Conservation (phyloP, 148 eudicot genomes). For the Heliamphora exappendiculata region DNA sequence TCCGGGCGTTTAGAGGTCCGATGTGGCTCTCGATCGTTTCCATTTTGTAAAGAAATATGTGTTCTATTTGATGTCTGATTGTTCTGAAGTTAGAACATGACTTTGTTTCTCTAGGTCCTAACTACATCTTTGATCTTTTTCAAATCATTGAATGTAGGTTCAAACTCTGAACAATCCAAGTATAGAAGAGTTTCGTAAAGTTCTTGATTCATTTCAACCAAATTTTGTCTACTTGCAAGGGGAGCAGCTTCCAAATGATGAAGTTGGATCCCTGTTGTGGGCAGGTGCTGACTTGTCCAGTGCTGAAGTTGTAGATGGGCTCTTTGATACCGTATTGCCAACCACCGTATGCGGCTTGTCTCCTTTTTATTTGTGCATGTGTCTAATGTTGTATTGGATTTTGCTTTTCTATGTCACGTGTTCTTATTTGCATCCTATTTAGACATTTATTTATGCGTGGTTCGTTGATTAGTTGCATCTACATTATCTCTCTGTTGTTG, state of each 20-base stretch:
- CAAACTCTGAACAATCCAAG: constrained; percentile 59
- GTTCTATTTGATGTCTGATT: neutral
- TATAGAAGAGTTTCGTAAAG: constrained; percentile 49
- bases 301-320: constrained; percentile 43
- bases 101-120: neutral
- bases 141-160: constrained; percentile 38
- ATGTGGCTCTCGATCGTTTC: neutral
- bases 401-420: neutral
- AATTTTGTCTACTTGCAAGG: constrained; percentile 79
- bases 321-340: constrained; percentile 58
- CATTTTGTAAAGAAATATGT: neutral
- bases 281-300: constrained; percentile 49
- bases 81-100: neutral
- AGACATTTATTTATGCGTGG: neutral
- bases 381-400: neutral
- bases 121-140: neutral
- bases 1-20: constrained; percentile 70
- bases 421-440: neutral
- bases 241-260: constrained; percentile 47
- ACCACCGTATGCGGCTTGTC: constrained; percentile 49
- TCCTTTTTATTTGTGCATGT: neutral
- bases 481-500: too few relatives aligned
- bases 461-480: neutral
- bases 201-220: constrained; percentile 52
- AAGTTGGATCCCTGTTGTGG: constrained; percentile 69